phyloP scores from a whole-genome alignment of 164 flowering plant genomes.

The Cinnamomum micranthum region DNA sequence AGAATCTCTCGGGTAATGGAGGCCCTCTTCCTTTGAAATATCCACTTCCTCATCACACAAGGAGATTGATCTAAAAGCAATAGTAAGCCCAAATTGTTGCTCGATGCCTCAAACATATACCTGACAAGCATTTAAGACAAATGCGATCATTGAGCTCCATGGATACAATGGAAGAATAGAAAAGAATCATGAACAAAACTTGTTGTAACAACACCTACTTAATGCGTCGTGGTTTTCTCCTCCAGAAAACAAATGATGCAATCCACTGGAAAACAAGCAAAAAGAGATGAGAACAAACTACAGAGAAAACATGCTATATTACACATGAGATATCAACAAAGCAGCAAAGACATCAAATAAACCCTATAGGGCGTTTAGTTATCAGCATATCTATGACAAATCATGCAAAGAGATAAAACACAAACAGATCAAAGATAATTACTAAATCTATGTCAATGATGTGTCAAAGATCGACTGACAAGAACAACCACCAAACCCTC shows the following conservation, averaged over 20 bases:
- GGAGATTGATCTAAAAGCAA: conserved; percentile 67
- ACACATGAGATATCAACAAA: background rate
- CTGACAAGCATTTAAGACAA: conserved; percentile 28
- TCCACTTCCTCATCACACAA: conserved; percentile 48
- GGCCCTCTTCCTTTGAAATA: conserved; percentile 50
- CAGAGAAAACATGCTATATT: background rate
- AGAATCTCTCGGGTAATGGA: background rate
- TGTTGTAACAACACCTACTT: conserved; percentile 47
- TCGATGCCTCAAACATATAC: conserved; percentile 61
- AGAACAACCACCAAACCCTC: too few species aligned
- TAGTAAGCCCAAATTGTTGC: conserved; percentile 61
- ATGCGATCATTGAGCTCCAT: background rate
- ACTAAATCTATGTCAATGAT: too few species aligned
- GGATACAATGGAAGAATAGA: background rate
- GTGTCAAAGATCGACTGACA: too few species aligned
- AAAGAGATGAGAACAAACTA: too few species aligned
- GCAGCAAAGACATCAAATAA: background rate
- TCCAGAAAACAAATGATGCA: conserved; percentile 70
- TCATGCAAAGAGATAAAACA: too few species aligned
- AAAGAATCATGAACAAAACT: background rate
- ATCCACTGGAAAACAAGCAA: conserved; percentile 55
- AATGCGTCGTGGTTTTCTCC: conserved; percentile 65
- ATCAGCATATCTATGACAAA: background rate
- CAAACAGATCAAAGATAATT: too few species aligned
- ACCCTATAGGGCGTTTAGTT: background rate